These are phyloP conservation scores for Inosperma sp. DNA, from an alignment of 768 basidiomycete species.

Conservation along the genomic window DNA sequence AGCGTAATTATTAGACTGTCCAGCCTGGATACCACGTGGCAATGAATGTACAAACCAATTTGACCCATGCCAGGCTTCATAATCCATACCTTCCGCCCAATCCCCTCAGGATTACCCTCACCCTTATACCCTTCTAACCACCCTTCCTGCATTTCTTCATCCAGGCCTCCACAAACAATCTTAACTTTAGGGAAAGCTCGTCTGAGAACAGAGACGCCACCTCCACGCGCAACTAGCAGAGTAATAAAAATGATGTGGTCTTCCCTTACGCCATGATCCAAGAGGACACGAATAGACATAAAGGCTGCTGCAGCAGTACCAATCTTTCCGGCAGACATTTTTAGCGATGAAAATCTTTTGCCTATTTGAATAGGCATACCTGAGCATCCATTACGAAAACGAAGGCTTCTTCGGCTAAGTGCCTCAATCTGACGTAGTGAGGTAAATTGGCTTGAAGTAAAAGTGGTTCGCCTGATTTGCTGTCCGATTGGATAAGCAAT, in stretches of 20 bases:
- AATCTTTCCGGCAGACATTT: conserved; percentile 46
- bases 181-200: conserved; percentile 82
- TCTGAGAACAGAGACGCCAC: conserved; percentile 72
- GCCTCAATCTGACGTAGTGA: conserved; percentile 57
- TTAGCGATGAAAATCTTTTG: background rate
- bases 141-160: conserved; percentile 69
- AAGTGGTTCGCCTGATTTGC: conserved; percentile 79
- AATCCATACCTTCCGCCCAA: conserved; percentile 69
- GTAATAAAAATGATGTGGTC: conserved; percentile 86
- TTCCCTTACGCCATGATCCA: conserved; percentile 88
- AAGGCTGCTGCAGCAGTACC: conserved; percentile 90
- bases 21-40: background rate
- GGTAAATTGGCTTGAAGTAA: conserved; percentile 83
- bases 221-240: conserved; percentile 79
- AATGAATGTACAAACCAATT: conserved; percentile 54
- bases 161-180: conserved; percentile 81
- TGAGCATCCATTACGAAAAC: conserved; percentile 92
- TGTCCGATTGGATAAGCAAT: conserved; percentile 85
- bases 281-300: conserved; percentile 90
- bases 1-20: background rate
- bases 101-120: conserved; percentile 44
- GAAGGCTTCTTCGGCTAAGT: conserved; percentile 62
- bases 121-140: conserved; percentile 59
- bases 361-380: conserved; percentile 33
- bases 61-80: conserved; percentile 89